These are phyloP conservation scores for Alopecurus myosuroides DNA, from an alignment of 176 grass and related monocot species.

Conservation along the genomic window DNA sequence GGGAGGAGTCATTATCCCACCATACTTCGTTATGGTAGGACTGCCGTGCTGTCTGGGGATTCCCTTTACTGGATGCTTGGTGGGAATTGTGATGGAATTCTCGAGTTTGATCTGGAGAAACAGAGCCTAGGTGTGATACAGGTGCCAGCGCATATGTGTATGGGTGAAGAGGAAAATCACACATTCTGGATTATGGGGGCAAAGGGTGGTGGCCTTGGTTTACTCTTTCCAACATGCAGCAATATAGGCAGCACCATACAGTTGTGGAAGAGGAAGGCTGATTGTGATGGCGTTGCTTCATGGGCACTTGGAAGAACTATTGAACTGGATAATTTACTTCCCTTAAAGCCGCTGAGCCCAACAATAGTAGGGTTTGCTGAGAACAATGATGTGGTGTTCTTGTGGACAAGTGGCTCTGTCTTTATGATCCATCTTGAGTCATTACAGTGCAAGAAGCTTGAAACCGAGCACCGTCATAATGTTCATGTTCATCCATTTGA, in stretches of 20 bases:
- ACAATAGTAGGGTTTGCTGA: background rate
- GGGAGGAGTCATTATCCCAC: background rate
- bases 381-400: background rate
- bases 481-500: background rate
- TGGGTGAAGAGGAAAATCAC: background rate
- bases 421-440: background rate
- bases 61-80: background rate
- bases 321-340: background rate
- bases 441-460: background rate
- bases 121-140: background rate
- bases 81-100: background rate
- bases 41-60: background rate
- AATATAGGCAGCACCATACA: background rate
- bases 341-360: background rate
- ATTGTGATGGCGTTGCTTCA: background rate
- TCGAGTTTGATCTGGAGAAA: background rate
- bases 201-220: background rate
- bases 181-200: background rate
- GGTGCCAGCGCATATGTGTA: background rate
- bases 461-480: background rate
- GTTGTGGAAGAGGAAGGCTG: background rate
- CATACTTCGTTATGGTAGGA: background rate
- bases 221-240: no score
- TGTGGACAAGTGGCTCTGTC: background rate
- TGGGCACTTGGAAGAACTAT: background rate